phyloP scores from a whole-genome alignment of 257 asterid genomes.

The Salvia splendens region DNA sequence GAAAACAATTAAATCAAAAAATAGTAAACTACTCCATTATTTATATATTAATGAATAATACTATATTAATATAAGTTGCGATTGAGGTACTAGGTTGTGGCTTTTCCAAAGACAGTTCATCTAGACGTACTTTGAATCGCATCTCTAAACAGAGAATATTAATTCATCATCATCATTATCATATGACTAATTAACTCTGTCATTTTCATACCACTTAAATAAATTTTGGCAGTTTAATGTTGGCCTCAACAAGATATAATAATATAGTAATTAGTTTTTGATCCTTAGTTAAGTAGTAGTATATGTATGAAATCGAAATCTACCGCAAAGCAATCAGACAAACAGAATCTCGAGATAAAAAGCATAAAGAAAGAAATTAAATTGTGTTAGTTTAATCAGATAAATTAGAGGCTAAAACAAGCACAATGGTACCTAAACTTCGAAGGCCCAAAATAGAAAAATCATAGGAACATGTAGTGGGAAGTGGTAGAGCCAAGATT shows the following conservation, averaged over 20 bases:
- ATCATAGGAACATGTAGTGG: no score
- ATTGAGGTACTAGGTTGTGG: constrained; percentile 48
- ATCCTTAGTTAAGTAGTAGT: neutral
- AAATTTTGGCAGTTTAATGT: constrained; percentile 6
- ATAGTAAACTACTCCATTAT: no score
- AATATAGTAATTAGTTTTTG: neutral
- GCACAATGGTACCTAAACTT: no score
- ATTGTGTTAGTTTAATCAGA: neutral
- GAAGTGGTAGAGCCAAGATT: no score
- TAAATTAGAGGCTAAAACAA: neutral
- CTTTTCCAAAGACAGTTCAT: constrained; percentile 42
- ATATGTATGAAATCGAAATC: neutral
- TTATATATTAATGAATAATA: neutral
- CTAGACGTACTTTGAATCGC: constrained; percentile 32
- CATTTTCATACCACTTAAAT: constrained; percentile 23
- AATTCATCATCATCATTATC: constrained; percentile 26
- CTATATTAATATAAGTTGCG: constrained; percentile 34
- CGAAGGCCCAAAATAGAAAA: no score
- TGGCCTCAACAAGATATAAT: neutral
- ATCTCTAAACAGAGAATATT: constrained; percentile 28
- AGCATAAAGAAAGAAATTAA: neutral
- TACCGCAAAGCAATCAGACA: constrained; percentile 36
- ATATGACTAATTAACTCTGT: constrained; percentile 25
- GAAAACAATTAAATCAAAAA: constrained; percentile 34
- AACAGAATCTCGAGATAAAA: constrained; percentile 25